Evolutionary conservation across 1,284 basidiomycete genomes (phyloP).

Genomic region (Butyriboletus appendiculatus): DNA sequence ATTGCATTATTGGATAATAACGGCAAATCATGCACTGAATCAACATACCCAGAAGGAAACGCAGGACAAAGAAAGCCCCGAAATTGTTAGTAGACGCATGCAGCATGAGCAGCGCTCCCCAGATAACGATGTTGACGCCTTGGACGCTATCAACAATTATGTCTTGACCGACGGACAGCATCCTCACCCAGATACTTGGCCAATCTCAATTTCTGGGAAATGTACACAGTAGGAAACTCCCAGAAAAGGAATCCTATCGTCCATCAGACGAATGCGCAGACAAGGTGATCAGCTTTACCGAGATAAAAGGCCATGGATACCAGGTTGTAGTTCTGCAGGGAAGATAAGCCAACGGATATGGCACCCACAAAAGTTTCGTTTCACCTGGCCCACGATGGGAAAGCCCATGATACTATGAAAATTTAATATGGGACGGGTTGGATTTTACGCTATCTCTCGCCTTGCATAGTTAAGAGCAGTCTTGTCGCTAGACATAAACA

Average conservation of each 20-base stretch:
- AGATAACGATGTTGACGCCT: conserved; percentile 62
- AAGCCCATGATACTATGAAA: conserved; percentile 60
- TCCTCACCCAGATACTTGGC: conserved; percentile 61
- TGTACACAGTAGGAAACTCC: conserved; percentile 68
- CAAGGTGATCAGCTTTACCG: conserved; percentile 9
- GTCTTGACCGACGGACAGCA: neutral
- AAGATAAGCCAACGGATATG: conserved; percentile 10
- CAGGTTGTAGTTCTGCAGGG: conserved; percentile 55
- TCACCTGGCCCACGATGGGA: conserved; percentile 60
- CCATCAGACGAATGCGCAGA: conserved; percentile 2
- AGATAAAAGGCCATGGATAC: conserved; percentile 61
- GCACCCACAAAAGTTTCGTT: conserved; percentile 8
- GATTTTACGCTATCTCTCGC: conserved; percentile 29
- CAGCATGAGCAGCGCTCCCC: conserved; percentile 63
- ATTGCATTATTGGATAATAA: neutral
- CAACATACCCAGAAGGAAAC: conserved; percentile 56
- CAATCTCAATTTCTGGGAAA: conserved; percentile 59
- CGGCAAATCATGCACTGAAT: neutral
- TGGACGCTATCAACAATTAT: neutral
- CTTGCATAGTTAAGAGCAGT: conserved; percentile 69
- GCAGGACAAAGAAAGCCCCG: conserved; percentile 59
- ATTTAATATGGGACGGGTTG: conserved; percentile 1
- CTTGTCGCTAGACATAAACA: conserved; percentile 51
- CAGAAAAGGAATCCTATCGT: conserved; percentile 55
- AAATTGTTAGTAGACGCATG: conserved; percentile 60